Percentiles rank a stretch among this genome's conserved stretches.
phyloP scores from a whole-genome alignment of 371 early-diverging fungal species.

The Dinochytrium kinnereticum region DNA sequence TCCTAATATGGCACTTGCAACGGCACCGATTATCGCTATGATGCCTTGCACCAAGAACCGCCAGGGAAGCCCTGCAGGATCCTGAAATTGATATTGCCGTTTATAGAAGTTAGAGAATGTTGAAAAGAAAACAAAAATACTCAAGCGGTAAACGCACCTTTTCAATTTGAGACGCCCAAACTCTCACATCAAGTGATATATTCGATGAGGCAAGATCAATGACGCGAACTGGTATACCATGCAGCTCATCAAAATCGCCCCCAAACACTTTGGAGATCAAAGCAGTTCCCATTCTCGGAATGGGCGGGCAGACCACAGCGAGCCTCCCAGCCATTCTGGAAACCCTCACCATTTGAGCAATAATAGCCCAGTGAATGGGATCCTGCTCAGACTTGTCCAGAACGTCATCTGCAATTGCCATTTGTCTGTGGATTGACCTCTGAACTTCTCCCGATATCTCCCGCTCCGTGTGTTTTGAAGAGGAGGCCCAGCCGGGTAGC shows the following conservation, averaged over 20 bases:
- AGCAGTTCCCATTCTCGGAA: constrained; percentile 9
- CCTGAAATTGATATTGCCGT: no score
- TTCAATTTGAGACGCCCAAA: constrained; percentile 28
- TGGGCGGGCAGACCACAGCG: constrained; percentile 8
- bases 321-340: constrained; percentile 1
- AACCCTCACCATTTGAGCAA: neutral
- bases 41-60: neutral
- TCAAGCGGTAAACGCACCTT: neutral
- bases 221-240: constrained; percentile 1
- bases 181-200: constrained; percentile 21
- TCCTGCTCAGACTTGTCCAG: neutral
- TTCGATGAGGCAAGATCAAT: constrained; percentile 15
- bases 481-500: neutral
- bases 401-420: neutral
- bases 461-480: neutral
- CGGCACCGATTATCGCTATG: constrained; percentile 10
- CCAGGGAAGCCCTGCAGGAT: neutral
- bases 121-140: neutral
- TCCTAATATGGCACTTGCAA: constrained; percentile 15
- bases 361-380: neutral
- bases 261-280: constrained; percentile 19
- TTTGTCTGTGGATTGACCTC: neutral
- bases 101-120: no score
- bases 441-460: neutral
- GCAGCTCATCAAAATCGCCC: neutral